Conservation (phyloP, 2,329 filamentous ascomycete genomes). For the Hypoxylon sp. region DNA sequence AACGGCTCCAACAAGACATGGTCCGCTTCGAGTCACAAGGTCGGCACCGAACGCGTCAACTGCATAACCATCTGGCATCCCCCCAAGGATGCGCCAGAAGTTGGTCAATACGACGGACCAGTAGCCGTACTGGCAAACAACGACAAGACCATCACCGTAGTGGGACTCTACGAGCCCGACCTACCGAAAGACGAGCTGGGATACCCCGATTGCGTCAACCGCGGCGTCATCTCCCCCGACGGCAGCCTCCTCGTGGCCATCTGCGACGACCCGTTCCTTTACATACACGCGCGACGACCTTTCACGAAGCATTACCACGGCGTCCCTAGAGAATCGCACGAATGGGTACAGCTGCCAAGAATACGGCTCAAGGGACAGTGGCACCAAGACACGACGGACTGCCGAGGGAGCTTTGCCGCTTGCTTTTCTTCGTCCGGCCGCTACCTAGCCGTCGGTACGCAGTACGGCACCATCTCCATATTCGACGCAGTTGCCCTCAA, state of each 20-base stretch:
- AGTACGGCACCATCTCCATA: slow-evolving; percentile 80
- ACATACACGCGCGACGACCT: slow-evolving; percentile 73
- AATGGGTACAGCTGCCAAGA: slow-evolving; percentile 61
- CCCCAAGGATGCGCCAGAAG: slow-evolving; percentile 45
- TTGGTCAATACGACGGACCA: slow-evolving; percentile 56
- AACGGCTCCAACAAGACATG: slow-evolving; percentile 54
- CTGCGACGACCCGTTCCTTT: slow-evolving; percentile 85
- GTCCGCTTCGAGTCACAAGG: slow-evolving; percentile 59
- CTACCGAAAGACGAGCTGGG: slow-evolving; percentile 74
- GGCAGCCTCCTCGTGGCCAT: slow-evolving; percentile 82
- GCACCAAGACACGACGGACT: slow-evolving; percentile 61
- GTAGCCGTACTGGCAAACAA: slow-evolving; percentile 88
- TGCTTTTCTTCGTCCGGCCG: slow-evolving; percentile 77
- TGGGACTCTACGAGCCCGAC: slow-evolving; percentile 69
- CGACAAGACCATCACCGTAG: slow-evolving; percentile 86
- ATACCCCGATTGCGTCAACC: slow-evolving; percentile 88
- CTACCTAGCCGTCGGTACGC: slow-evolving; percentile 78
- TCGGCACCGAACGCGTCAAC: slow-evolving; percentile 69
- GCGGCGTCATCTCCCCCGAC: slow-evolving; percentile 91
- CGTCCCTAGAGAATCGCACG: slow-evolving; percentile 45
- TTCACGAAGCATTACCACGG: slow-evolving; percentile 47
- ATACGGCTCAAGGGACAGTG: slow-evolving; percentile 67
- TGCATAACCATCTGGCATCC: slow-evolving; percentile 72
- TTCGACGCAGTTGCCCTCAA: slow-evolving; percentile 66
- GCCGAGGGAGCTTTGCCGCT: slow-evolving; percentile 76